Evolutionary conservation across 1,284 basidiomycete species (phyloP).

Genomic region (Cryptococcus sp.): DNA sequence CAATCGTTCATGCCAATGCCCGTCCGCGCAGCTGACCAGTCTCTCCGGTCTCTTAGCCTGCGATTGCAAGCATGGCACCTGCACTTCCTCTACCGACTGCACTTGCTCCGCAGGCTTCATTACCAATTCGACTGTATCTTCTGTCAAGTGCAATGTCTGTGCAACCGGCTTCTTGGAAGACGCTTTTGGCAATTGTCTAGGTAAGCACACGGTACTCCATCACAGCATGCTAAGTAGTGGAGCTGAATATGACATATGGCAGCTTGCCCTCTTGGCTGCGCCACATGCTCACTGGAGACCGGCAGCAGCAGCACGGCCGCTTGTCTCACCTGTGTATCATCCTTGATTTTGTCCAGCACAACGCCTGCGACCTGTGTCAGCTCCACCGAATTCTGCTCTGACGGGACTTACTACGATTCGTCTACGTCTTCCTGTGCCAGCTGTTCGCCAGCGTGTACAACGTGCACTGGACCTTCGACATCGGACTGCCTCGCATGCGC

Average conservation of each 20-base stretch:
- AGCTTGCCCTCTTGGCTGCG: slow-evolving; percentile 53
- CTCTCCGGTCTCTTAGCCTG: slow-evolving; percentile 39
- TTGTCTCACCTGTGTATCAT: slow-evolving; percentile 35
- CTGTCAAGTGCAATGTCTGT: slow-evolving; percentile 49
- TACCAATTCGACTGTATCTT: slow-evolving; percentile 31
- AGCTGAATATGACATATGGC: background rate
- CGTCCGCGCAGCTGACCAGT: background rate
- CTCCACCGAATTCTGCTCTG: slow-evolving; percentile 31
- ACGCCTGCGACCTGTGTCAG: slow-evolving; percentile 39
- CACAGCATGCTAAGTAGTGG: background rate
- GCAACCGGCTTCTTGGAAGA: slow-evolving; percentile 47
- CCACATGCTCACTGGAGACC: slow-evolving; percentile 38
- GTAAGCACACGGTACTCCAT: slow-evolving; percentile 26
- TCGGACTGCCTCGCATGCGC: slow-evolving; percentile 48
- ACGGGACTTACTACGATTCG: slow-evolving; percentile 44
- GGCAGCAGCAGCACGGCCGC: slow-evolving; percentile 25
- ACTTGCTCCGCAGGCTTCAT: slow-evolving; percentile 53
- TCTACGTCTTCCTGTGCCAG: slow-evolving; percentile 32
- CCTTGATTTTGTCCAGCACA: slow-evolving; percentile 29
- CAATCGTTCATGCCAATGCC: background rate
- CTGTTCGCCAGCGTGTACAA: slow-evolving; percentile 50
- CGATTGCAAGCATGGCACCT: slow-evolving; percentile 53
- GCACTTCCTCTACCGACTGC: slow-evolving; percentile 42
- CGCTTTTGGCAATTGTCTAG: slow-evolving; percentile 43
- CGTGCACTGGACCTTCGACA: slow-evolving; percentile 45